phyloP scores from a whole-genome alignment of 2,329 filamentous ascomycete genomes.

The Fonsecaea erecta region DNA sequence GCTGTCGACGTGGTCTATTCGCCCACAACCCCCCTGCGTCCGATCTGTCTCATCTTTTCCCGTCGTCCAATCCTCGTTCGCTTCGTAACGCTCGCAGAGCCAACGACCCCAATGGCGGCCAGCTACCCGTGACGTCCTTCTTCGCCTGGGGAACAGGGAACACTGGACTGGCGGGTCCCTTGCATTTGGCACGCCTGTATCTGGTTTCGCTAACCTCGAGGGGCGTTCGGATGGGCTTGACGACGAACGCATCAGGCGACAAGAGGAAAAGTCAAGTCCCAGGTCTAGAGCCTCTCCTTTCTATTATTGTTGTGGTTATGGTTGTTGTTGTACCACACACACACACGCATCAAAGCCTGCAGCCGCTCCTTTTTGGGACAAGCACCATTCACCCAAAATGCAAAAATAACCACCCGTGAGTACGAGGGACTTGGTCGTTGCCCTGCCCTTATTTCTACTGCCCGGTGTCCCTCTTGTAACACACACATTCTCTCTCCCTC shows the following conservation, averaged over 20 bases:
- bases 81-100: slow-evolving; percentile 18
- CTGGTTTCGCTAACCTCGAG: slow-evolving; percentile 6
- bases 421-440: neutral
- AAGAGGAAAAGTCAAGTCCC: neutral
- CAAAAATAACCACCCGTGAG: slow-evolving; percentile 20
- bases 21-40: slow-evolving; percentile 15
- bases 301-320: slow-evolving; percentile 10
- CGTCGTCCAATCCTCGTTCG: slow-evolving; percentile 14
- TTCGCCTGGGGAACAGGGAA: neutral
- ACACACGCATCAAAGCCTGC: too few species aligned
- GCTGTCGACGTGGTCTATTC: neutral
- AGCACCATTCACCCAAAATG: neutral
- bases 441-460: slow-evolving; percentile 15
- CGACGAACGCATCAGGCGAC: slow-evolving; percentile 9
- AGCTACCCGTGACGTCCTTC: slow-evolving; percentile 1
- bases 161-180: slow-evolving; percentile 3
- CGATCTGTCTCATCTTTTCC: slow-evolving; percentile 23
- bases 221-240: neutral
- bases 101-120: slow-evolving; percentile 11
- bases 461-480: neutral
- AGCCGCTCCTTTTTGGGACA: neutral
- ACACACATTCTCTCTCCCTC: neutral
- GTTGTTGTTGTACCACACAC: slow-evolving; percentile 7
- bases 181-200: slow-evolving; percentile 5
- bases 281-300: slow-evolving; percentile 17